Percentiles rank a stretch among this genome's conserved stretches.
Evolutionary conservation across 2,329 filamentous ascomycete genomes (phyloP).

Genomic region (Orbilia blumenaviensis): DNA sequence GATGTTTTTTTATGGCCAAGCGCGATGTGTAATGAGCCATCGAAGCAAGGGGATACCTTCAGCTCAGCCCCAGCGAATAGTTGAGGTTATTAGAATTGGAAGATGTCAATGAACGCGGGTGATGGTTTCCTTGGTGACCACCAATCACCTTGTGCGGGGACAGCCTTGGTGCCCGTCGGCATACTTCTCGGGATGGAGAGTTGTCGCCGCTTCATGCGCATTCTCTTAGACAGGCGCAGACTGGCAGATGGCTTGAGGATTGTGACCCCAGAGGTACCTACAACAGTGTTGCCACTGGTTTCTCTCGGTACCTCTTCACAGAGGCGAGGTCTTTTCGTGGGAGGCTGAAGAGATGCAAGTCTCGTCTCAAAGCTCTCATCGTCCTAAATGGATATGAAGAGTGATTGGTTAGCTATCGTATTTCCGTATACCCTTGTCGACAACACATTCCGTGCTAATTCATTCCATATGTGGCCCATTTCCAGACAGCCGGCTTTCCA

Average conservation of each 20-base stretch:
- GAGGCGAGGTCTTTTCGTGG: conserved; percentile 47
- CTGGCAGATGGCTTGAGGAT: conserved; percentile 50
- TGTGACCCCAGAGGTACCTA: conserved; percentile 24
- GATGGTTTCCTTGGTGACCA: conserved; percentile 46
- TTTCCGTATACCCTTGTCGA: conserved; percentile 42
- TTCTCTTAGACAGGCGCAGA: conserved; percentile 51
- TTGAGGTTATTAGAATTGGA: conserved; percentile 41
- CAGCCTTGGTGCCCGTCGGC: conserved; percentile 19
- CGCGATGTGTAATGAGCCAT: conserved; percentile 41
- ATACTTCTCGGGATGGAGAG: conserved; percentile 49
- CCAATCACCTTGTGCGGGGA: conserved; percentile 23
- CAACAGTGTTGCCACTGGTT: neutral
- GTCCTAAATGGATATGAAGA: conserved; percentile 23
- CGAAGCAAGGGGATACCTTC: conserved; percentile 44
- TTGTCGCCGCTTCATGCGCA: conserved; percentile 50
- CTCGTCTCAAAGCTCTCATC: conserved; percentile 54
- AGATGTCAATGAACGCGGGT: conserved; percentile 51
- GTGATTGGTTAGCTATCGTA: conserved; percentile 46
- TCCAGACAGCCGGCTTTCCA: conserved; percentile 22
- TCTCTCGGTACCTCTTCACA: conserved; percentile 30
- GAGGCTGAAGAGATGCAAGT: conserved; percentile 53
- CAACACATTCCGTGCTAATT: conserved; percentile 45
- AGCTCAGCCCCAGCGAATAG: conserved; percentile 34
- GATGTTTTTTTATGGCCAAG: conserved; percentile 44
- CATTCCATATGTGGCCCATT: neutral